phyloP scores from a whole-genome alignment of 2,329 filamentous ascomycete species.

The Parastagonospora nodorum region DNA sequence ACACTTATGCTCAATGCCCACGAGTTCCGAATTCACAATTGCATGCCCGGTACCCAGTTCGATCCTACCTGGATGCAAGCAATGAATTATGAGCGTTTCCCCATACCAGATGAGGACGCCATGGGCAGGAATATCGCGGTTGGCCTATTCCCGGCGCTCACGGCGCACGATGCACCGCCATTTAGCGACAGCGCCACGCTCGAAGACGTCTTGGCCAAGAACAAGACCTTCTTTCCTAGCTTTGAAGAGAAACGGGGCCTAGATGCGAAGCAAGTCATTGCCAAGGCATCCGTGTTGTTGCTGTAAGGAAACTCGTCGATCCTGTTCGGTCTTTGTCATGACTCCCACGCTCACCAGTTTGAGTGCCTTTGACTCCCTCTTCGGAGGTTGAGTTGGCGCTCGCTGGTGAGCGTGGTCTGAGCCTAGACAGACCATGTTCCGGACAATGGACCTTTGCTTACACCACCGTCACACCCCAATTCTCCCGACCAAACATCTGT shows the following conservation, averaged over 20 bases:
- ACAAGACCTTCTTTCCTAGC: constrained; percentile 3
- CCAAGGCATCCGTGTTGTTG: not conserved
- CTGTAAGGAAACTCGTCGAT: not conserved
- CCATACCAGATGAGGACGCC: not conserved
- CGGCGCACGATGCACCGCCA: not conserved
- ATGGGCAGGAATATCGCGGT: constrained; percentile 1
- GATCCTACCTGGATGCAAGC: constrained; percentile 15
- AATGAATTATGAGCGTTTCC: not conserved
- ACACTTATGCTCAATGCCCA: constrained; percentile 11
- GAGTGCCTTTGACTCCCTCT: not conserved
- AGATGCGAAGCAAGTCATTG: not conserved
- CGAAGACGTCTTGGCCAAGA: not conserved
- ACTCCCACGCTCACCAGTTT: not conserved
- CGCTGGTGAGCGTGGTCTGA: not conserved
- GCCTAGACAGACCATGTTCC: too few species aligned
- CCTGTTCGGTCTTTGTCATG: not conserved
- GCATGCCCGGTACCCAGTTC: constrained; percentile 6
- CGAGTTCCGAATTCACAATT: constrained; percentile 14
- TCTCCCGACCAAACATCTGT: too few species aligned
- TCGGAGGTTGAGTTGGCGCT: not conserved
- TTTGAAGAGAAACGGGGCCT: not conserved
- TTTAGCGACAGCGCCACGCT: not conserved
- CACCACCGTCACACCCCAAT: too few species aligned
- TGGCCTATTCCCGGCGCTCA: constrained; percentile 2
- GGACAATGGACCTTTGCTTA: too few species aligned